phyloP scores from a whole-genome alignment of 1,284 basidiomycete species.

The Cutaneotrichosporon mucoides region DNA sequence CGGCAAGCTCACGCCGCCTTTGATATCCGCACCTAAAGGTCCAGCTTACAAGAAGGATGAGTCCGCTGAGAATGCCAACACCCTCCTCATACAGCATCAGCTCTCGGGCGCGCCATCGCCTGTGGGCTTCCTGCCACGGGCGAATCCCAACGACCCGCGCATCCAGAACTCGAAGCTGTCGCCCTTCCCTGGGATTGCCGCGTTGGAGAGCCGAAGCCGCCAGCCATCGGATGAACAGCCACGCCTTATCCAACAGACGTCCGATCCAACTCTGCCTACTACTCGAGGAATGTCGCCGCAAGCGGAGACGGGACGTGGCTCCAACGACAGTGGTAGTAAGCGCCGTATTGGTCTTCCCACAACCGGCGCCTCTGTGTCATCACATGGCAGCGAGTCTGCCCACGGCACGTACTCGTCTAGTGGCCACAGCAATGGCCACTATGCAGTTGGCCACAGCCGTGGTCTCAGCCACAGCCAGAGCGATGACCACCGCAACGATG shows the following conservation, averaged over 20 bases:
- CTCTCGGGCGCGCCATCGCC: constrained; percentile 28
- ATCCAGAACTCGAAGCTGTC: constrained; percentile 69
- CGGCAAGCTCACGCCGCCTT: background rate
- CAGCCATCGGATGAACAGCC: constrained; percentile 11
- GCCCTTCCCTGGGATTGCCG: constrained; percentile 79
- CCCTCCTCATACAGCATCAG: constrained; percentile 38
- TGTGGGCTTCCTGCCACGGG: constrained; percentile 59
- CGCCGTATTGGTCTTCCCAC: background rate
- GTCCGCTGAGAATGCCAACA: constrained; percentile 19
- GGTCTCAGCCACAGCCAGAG: constrained; percentile 1
- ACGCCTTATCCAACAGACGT: constrained; percentile 32
- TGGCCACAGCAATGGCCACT: constrained; percentile 1
- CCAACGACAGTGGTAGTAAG: background rate
- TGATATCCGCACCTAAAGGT: background rate
- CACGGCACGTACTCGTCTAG: background rate
- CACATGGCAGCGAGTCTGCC: constrained; percentile 5
- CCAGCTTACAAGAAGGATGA: background rate
- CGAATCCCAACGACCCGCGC: constrained; percentile 54
- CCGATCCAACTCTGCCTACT: constrained; percentile 22
- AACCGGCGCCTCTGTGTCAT: background rate
- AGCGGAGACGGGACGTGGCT: background rate
- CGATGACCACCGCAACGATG: constrained; percentile 5
- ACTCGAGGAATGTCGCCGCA: background rate
- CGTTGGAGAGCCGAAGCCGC: constrained; percentile 54
- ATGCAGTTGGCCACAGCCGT: background rate